Percentiles rank a stretch among this genome's conserved stretches.
Evolutionary conservation across 192 early-diverging fungal species (phyloP).

Genomic region (Rhizophagus sp.): DNA sequence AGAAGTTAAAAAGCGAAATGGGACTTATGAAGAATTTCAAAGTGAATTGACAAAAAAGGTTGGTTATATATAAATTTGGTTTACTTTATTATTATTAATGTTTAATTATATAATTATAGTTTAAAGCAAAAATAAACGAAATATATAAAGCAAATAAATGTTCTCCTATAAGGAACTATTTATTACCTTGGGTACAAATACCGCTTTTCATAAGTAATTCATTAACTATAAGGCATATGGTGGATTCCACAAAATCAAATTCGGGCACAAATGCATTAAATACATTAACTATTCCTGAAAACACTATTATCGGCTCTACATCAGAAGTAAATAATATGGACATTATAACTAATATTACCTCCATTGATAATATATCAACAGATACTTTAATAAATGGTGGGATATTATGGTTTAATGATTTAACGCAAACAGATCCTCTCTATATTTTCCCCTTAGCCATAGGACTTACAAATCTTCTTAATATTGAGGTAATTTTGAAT

Average conservation of each 20-base stretch:
- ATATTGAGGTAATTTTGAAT: slow-evolving; percentile 61
- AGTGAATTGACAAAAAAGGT: slow-evolving; percentile 50
- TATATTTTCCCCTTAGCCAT: slow-evolving; percentile 68
- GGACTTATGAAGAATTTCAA: slow-evolving; percentile 48
- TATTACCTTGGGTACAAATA: slow-evolving; percentile 75
- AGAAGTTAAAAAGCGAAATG: slow-evolving; percentile 40
- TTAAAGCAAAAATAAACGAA: slow-evolving; percentile 49
- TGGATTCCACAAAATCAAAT: slow-evolving; percentile 41
- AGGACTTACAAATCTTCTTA: slow-evolving; percentile 62
- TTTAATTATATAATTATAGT: slow-evolving; percentile 32
- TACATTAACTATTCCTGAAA: not conserved
- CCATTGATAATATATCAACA: not conserved
- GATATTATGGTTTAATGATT: slow-evolving; percentile 62
- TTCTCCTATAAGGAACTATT: slow-evolving; percentile 57
- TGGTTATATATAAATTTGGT: not conserved
- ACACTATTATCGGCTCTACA: not conserved
- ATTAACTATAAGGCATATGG: slow-evolving; percentile 65
- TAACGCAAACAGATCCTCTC: slow-evolving; percentile 64
- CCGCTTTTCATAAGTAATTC: slow-evolving; percentile 73
- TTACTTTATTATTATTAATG: not conserved
- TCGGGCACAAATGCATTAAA: not conserved
- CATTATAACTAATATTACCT: no score
- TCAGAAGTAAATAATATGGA: no score
- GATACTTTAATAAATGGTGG: slow-evolving; percentile 54
- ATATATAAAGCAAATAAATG: slow-evolving; percentile 64